Evolutionary conservation across 2,329 filamentous ascomycete species (phyloP), one percentile per base, ranked within the genome.

Genomic region (Penicillium sp.): DNA sequence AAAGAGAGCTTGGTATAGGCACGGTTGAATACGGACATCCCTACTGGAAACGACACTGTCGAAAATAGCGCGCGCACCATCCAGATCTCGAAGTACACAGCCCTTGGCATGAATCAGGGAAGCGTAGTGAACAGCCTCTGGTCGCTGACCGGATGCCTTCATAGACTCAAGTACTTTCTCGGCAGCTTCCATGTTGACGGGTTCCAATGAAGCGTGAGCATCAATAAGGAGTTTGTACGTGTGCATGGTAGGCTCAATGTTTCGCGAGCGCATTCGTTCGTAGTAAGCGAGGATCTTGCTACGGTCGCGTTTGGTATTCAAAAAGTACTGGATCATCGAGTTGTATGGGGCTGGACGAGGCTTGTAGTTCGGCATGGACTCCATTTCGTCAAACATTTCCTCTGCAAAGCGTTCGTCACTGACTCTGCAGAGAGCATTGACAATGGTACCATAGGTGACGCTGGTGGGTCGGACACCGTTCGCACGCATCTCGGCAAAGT

Each of bases 251-350:
- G 94, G 93, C 59, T 89, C 80, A 69, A 99, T 99, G 56, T 87
- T 85, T 77, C 88, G 90, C 21, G 84, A 81, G 71, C 88, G 85
- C 94, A 99, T 97, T 61, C 93, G 90, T 74, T 96, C 88, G 70
- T 96, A 97, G 81, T 97, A 99, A 30, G 87, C 82, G 23, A 99
- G 81, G 5, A 97, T 93, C 84, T 97, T 97, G 72, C 81, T 78
- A 77, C 94, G 93, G 73, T 99, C 93, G 53, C 91, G 90, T 83
- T 97, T 97, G 55, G 93, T 97, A 57, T 90, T 96, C 64, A 97
- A 81, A 83, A 97, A 99, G 78, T 96, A 97, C 72, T 99, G 94
- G 85, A 99, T 99, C 86, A 99, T 89, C 75, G 91, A 96, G 80
- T 99, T 97, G 81, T 99, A 99, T 0, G 94, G 94, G 23, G 94